phyloP scores from a whole-genome alignment of 2,329 filamentous ascomycete species.

The Blastomyces percursus region DNA sequence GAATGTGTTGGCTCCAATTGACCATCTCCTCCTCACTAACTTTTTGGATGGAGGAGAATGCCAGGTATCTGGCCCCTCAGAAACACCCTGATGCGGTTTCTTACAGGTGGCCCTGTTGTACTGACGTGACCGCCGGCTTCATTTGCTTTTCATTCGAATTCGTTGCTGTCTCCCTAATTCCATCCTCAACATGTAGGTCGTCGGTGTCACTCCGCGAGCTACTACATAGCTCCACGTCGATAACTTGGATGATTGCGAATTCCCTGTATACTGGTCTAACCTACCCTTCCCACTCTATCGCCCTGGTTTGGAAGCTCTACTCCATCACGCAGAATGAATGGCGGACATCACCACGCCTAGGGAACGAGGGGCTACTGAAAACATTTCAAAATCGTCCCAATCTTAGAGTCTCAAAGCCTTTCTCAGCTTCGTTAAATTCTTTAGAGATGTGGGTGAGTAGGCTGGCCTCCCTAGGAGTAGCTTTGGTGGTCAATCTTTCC shows the following conservation, averaged over 20 bases:
- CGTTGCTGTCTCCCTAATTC: background rate
- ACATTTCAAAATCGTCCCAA: background rate
- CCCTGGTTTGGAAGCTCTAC: background rate
- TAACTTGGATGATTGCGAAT: background rate
- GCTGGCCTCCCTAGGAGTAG: background rate
- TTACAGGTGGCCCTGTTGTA: conserved; percentile 11
- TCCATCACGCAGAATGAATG: background rate
- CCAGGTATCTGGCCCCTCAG: background rate
- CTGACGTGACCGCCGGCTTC: background rate
- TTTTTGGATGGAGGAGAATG: background rate
- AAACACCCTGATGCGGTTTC: background rate
- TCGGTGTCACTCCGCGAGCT: background rate
- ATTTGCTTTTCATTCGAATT: background rate
- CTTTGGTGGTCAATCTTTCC: background rate
- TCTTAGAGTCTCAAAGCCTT: background rate
- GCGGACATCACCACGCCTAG: background rate
- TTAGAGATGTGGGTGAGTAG: background rate
- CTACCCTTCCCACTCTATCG: background rate
- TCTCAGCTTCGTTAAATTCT: background rate
- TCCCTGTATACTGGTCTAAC: background rate
- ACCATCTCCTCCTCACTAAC: background rate
- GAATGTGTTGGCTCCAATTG: conserved; percentile 14
- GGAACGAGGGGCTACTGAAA: background rate
- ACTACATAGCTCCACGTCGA: background rate
- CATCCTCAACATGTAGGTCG: background rate